Conservation (phyloP, 805 yeast genomes). For the Cyberlindnera mrakii region DNA sequence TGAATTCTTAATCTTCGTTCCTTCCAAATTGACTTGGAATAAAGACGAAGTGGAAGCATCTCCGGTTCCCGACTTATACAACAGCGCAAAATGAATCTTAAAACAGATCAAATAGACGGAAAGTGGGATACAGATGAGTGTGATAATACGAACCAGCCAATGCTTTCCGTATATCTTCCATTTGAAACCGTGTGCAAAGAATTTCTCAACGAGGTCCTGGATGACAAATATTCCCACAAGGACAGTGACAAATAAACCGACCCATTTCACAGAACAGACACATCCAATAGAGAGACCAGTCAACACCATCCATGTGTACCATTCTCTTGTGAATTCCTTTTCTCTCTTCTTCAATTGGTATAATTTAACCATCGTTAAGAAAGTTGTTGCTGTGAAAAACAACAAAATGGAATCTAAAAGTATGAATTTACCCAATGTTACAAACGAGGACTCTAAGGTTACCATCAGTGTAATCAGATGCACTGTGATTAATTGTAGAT, state of each 20-base stretch:
- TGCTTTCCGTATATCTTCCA: conserved; percentile 42
- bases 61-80: conserved; percentile 84
- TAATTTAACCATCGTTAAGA: conserved; percentile 50
- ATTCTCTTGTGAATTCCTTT: conserved; percentile 32
- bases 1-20: conserved; percentile 57
- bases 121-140: conserved; percentile 68
- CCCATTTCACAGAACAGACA: conserved; percentile 84
- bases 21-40: conserved; percentile 80
- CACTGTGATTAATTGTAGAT: conserved; percentile 43
- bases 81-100: conserved; percentile 71
- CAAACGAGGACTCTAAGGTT: conserved; percentile 60
- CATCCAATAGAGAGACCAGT: conserved; percentile 73
- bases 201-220: conserved; percentile 43
- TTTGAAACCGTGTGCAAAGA: conserved; percentile 25
- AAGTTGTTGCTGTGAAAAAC: conserved; percentile 69
- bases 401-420: conserved; percentile 70
- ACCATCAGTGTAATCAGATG: conserved; percentile 60
- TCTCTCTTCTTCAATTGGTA: conserved; percentile 38
- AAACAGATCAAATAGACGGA: conserved; percentile 65
- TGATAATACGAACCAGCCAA: conserved; percentile 64
- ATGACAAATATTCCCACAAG: conserved; percentile 55
- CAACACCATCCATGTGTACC: conserved; percentile 49
- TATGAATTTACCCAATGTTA: conserved; percentile 69
- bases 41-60: conserved; percentile 87
- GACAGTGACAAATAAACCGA: conserved; percentile 63